Percentiles rank a stretch among this genome's conserved stretches.
phyloP scores from a whole-genome alignment of 2,329 filamentous ascomycete species.

The Cladorrhinum sp. region DNA sequence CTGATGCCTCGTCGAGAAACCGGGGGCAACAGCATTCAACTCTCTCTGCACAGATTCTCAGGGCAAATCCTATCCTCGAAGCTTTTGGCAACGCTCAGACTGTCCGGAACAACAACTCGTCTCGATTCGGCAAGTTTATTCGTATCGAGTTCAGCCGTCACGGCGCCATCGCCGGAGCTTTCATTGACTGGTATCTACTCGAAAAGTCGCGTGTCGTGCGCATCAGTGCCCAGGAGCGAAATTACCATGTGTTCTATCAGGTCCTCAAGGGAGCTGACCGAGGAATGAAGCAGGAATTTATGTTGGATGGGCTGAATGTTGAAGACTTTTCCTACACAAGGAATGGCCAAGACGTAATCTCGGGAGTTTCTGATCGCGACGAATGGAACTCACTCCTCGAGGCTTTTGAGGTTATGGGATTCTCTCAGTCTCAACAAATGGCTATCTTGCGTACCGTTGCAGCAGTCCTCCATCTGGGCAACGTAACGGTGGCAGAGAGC shows the following conservation, averaged over 20 bases:
- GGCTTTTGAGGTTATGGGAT: slow-evolving; percentile 92
- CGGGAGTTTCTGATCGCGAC: slow-evolving; percentile 81
- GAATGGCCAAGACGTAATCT: slow-evolving; percentile 87
- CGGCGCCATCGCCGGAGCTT: slow-evolving; percentile 90
- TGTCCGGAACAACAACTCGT: slow-evolving; percentile 97
- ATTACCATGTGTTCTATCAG: slow-evolving; percentile 98
- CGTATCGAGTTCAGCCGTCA: slow-evolving; percentile 87
- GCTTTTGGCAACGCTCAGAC: slow-evolving; percentile 98
- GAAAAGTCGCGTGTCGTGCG: slow-evolving; percentile 97
- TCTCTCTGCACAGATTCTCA: slow-evolving; percentile 91
- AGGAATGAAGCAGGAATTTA: slow-evolving; percentile 70
- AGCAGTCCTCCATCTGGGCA: slow-evolving; percentile 88
- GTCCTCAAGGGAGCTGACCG: slow-evolving; percentile 78
- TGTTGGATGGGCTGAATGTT: slow-evolving; percentile 71
- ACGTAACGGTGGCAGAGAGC: slow-evolving; percentile 85
- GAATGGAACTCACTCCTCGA: slow-evolving; percentile 91
- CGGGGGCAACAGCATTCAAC: slow-evolving; percentile 65
- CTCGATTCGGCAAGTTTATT: slow-evolving; percentile 97
- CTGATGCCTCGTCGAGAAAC: slow-evolving; percentile 67
- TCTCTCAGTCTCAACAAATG: slow-evolving; percentile 77
- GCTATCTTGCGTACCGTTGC: slow-evolving; percentile 85
- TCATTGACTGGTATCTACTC: slow-evolving; percentile 96
- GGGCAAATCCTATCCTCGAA: slow-evolving; percentile 95
- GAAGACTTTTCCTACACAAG: slow-evolving; percentile 90
- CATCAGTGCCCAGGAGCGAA: slow-evolving; percentile 82